Base-by-base conservation (phyloP, 2,329 filamentous ascomycete genomes). In the Byssochlamys sp. region DNA sequence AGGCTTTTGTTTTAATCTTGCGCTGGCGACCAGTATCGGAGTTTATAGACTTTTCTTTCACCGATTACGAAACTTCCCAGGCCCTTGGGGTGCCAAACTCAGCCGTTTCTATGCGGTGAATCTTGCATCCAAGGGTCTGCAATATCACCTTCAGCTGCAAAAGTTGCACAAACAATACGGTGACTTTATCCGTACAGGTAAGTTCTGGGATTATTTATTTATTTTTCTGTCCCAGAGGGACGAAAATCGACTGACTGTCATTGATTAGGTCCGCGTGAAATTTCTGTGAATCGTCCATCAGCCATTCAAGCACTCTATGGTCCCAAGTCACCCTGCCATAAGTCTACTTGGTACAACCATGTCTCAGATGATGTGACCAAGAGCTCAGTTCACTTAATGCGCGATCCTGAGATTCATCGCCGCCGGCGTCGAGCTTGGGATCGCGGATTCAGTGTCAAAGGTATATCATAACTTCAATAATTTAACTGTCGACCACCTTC, bases 101-200 rank as follows among this genome's bases (percentile, higher is more conserved):
- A 64, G 64, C 5, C 65, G 63, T 3, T 66, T 72, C 39, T 70
- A 71, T 27, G 63, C 62, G 12, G 62, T 66, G 0, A 57, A 56
- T 5, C 58, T 69, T n/a, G 58, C 62, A 5, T 67, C 66, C 25
- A 71, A 67, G 55, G 59, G 66, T 29, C 55, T 66, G 2, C 60
- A 70, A 28, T 70, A 68, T 55, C 65, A 68, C 57, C 63, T 66
- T 39, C 65, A 69, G 28, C 26, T 71, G 6, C 63, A 55, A 4
- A 65, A 65, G 29, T 57, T 72, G 57, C 71, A 73, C 55, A 52
- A 59, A 0, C 56, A 63, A 35, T 71, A 73, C 59, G 71, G 71
- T 25, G 66, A 72, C 50, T 67, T 71, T 59, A 66, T 73, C 4
- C 66, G 69, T 28, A 68, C 66, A 9, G 71, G 71, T 70, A 58